Percentiles rank a stretch among this genome's conserved stretches.
Conservation (phyloP, 192 early-diverging fungal species). For the Dispira simplex region DNA sequence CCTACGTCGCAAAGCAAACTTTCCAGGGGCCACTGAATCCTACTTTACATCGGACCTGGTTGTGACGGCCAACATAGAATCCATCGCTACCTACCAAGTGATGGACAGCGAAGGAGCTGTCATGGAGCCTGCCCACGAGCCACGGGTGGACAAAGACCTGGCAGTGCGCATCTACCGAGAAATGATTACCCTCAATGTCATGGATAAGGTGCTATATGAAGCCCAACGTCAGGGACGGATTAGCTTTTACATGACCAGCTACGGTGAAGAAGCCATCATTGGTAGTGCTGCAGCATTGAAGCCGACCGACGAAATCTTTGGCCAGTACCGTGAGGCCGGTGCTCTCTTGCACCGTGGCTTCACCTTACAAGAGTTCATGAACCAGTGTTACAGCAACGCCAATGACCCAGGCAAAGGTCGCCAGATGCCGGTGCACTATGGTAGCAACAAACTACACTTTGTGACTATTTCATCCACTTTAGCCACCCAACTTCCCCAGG, state of each 20-base stretch:
- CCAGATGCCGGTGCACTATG: constrained; percentile 99
- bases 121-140: constrained; percentile 41
- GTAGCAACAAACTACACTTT: constrained; percentile 66
- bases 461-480: constrained; percentile 96
- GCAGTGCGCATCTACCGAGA: constrained; percentile 71
- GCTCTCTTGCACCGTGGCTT: constrained; percentile 92
- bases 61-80: constrained; percentile 44
- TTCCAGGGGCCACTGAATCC: constrained; percentile 45
- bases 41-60: constrained; percentile 43
- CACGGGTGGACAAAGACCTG: constrained; percentile 57
- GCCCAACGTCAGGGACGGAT: constrained; percentile 97
- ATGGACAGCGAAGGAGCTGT: constrained; percentile 80
- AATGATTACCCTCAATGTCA: constrained; percentile 78
- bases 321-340: constrained; percentile 94
- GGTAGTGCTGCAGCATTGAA: constrained; percentile 81
- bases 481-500: constrained; percentile 97
- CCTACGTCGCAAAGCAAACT: constrained; percentile 31
- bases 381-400: constrained; percentile 91
- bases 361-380: constrained; percentile 85
- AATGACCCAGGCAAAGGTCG: constrained; percentile 83
- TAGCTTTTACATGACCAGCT: constrained; percentile 98
- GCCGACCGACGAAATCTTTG: constrained; percentile 80
- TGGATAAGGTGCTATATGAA: constrained; percentile 95
- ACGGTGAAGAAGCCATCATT: constrained; percentile 94
- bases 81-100: constrained; percentile 84